These are phyloP conservation scores for Aspergillus luchuensis DNA, from an alignment of 2,329 filamentous ascomycete species.

Conservation along the genomic window DNA sequence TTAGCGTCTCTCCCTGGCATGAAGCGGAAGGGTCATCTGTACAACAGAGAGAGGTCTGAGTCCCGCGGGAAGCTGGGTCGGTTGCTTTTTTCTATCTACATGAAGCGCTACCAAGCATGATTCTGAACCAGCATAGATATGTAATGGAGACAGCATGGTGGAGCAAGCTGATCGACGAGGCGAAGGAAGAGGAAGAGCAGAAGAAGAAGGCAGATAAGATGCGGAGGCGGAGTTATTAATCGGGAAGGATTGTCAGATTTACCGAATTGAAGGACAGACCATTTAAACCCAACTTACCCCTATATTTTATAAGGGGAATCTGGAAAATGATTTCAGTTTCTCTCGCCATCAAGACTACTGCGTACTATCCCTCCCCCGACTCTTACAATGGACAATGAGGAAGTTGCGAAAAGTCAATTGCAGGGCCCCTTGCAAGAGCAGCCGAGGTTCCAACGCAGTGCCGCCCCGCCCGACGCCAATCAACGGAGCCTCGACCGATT, in stretches of 20 bases:
- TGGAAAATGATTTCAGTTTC: not conserved
- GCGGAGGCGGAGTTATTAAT: conserved; percentile 1
- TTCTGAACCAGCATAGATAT: not conserved
- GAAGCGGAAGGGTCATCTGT: not conserved
- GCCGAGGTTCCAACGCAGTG: not conserved
- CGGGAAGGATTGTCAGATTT: not conserved
- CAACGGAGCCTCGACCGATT: not conserved
- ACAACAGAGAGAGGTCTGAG: not conserved
- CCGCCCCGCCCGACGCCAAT: conserved; percentile 1
- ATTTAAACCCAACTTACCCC: too few species aligned
- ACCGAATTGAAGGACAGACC: too few species aligned
- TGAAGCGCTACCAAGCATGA: not conserved
- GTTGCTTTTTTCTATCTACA: not conserved
- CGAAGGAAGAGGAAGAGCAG: not conserved
- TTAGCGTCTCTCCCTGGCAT: not conserved
- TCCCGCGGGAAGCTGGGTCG: not conserved
- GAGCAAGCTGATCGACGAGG: not conserved
- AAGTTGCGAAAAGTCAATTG: not conserved
- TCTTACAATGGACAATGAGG: not conserved
- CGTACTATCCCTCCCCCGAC: not conserved
- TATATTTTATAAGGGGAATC: not conserved
- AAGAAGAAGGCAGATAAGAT: not conserved
- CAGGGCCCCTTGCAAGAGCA: not conserved
- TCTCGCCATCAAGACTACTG: not conserved
- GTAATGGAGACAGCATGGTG: not conserved